Base-by-base conservation (phyloP, 441 rosid species). In the Euphorbia celastroides region DNA sequence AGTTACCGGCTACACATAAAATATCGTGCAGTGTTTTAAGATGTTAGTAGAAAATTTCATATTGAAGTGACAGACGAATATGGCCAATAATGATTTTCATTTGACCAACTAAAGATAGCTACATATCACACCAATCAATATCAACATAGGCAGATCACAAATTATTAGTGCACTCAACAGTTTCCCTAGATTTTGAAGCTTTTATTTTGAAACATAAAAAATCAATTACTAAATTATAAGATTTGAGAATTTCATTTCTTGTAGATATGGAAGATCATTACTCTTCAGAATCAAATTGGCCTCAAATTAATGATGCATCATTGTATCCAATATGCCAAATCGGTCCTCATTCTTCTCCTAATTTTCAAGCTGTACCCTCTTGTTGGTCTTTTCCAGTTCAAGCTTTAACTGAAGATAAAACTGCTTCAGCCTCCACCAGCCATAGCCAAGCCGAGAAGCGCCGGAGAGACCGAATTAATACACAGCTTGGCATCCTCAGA, bases 371-470 rank as follows among this genome's bases (percentile, higher is more conserved):
- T 9, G 58, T 62, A 65, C 78, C 70, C 3, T 13, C 87, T 5
- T 62, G 85, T 31, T 80, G 82, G 74, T 16, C 65, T 34, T 3
- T 72, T 20, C 65, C 79, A 5, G 6, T 41, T 34, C 79, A 73
- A 3, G 85, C 70, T 30, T 58, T 72, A 31, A 82, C 73, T 12
- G 81, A 82, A 11, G 84, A 86, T 9, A 81, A 69, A 71, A 79
- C 89, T 11, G 81, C 85, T 30, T 74, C 83, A 0, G 72, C 70
- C n/a, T 86, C 89, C 42, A 88, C 71, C 56, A 90, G 94, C 75
- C 98, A 93, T 72, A 90, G 97, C 77, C 86, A 84, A 14, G 98
- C 98, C 0, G 98, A 93, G 84, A 90, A 93, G 74, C 76, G 97
- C 54, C 90, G 99, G 28, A 74, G 99, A 25, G 99, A 91, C 74